Base-by-base conservation (phyloP, 1,139 yeast genomes). In the Kurtzmaniella natalensis region DNA sequence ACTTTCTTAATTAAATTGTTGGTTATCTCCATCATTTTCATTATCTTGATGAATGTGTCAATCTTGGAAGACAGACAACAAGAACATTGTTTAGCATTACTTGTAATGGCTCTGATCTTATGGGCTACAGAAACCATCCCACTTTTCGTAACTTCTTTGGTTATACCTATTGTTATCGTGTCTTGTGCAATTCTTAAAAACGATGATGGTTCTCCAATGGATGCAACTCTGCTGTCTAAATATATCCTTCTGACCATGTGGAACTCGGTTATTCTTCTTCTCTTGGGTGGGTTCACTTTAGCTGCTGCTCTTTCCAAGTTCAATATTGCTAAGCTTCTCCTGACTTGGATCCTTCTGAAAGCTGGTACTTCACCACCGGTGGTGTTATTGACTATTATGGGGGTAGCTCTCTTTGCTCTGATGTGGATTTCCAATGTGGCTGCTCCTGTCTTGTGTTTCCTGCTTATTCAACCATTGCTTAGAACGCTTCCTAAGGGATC, bases 351-450 rank as follows among this genome's bases (percentile, higher is more conserved):
- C 29, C 58, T 81, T 35, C 70, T 81, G 1, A 60, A 62, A 38
- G 83, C 86, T 0, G 88, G 88, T 27, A 75, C 79, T 2, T 77
- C 73, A 37, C 88, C 88, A 20, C 67, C 81, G 39, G 64, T 71
- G 28, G 81, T 81, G 13, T 55, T 81, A 32, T 54, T 81, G 24
- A 74, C 84, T 23, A 72, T 80, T 36, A 81, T 81, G 87, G 61
- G 71, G 28, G 83, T 81, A 25, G 78, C 86, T 0, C 60, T 80
- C 37, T 81, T 81, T 57, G 66, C 81, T 11, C 78, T 86, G 2
- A 80, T 81, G 85, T 81, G 87, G 85, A 81, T 81, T 24, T 79
- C 86, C 2, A 81, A 81, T 47, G 88, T 81, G 34, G 89, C 89
- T 1, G 81, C 87, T 0, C 89, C 89, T 3, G 87, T 81, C 4